phyloP scores from a whole-genome alignment of 768 basidiomycete genomes.

The Podaxis pistillaris region DNA sequence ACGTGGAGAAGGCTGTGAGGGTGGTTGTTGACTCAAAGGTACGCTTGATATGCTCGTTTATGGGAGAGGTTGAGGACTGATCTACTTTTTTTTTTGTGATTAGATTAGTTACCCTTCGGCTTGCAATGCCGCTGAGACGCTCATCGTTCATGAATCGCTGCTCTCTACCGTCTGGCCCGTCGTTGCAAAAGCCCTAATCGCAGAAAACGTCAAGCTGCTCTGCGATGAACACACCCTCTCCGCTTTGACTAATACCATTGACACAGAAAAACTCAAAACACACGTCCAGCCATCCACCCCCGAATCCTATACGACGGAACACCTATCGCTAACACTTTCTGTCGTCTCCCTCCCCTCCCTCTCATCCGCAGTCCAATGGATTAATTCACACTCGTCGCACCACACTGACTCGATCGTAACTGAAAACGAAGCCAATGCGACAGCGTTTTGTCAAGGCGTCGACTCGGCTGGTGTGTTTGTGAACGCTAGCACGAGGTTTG shows the following conservation, averaged over 20 bases:
- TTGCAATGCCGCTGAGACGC: slow-evolving; percentile 90
- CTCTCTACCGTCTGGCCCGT: slow-evolving; percentile 76
- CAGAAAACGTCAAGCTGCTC: slow-evolving; percentile 68
- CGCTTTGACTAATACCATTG: slow-evolving; percentile 42
- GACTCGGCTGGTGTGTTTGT: slow-evolving; percentile 92
- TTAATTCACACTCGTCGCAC: slow-evolving; percentile 91
- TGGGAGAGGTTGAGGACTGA: neutral
- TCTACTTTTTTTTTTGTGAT: neutral
- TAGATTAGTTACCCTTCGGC: slow-evolving; percentile 95
- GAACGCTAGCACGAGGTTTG: slow-evolving; percentile 94
- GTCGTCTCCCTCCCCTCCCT: slow-evolving; percentile 76
- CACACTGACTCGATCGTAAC: slow-evolving; percentile 95
- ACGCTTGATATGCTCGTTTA: slow-evolving; percentile 15
- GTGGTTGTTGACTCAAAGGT: slow-evolving; percentile 93
- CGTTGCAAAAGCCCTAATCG: slow-evolving; percentile 72
- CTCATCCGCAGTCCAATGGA: slow-evolving; percentile 74
- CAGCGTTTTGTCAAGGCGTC: slow-evolving; percentile 80
- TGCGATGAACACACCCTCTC: slow-evolving; percentile 71
- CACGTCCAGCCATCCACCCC: slow-evolving; percentile 53
- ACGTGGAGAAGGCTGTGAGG: slow-evolving; percentile 74
- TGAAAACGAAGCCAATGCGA: slow-evolving; percentile 62
- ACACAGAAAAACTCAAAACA: slow-evolving; percentile 34
- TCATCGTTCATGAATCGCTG: slow-evolving; percentile 78
- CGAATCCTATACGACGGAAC: slow-evolving; percentile 83
- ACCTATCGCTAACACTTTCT: slow-evolving; percentile 82